A percentile compares a stretch with the other conserved stretches of the same genome.
Conservation (phyloP, 139 green algal genomes). For the Pleodorina starrii region DNA sequence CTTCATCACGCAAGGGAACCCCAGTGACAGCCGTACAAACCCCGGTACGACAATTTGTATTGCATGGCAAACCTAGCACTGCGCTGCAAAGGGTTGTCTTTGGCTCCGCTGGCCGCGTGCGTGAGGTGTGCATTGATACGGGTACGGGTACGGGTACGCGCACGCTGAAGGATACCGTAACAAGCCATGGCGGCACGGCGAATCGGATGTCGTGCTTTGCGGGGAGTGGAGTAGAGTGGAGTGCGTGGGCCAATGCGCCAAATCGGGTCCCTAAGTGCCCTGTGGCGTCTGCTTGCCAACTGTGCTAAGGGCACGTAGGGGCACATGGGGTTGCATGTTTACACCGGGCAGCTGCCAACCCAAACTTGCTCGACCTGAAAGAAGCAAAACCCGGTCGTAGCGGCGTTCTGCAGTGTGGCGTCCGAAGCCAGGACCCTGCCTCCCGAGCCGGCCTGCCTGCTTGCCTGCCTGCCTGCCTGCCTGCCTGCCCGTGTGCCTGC, state of each 20-base stretch:
- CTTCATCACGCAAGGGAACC: background rate
- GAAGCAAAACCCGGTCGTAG: too few relatives aligned
- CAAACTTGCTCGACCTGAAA: too few relatives aligned
- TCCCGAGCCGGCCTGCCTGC: background rate
- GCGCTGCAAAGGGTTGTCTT: background rate
- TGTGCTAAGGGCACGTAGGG: too few relatives aligned
- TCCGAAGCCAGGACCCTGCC: too few relatives aligned
- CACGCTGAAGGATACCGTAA: background rate
- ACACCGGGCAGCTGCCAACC: too few relatives aligned
- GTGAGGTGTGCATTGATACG: background rate
- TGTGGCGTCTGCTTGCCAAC: too few relatives aligned
- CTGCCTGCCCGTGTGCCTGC: background rate
- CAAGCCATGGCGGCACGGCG: background rate
- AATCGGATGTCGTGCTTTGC: too few relatives aligned
- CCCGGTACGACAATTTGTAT: background rate
- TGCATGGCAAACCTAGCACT: background rate
- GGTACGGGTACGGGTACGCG: background rate
- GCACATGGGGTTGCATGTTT: too few relatives aligned
- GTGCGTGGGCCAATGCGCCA: too few relatives aligned
- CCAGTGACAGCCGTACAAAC: constrained; percentile 8
- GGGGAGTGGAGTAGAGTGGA: too few relatives aligned
- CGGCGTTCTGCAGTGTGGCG: too few relatives aligned
- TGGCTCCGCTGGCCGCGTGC: background rate
- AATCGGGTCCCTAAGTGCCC: too few relatives aligned
- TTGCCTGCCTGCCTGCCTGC: background rate